Percentiles rank a stretch among this genome's conserved stretches.
Conservation (phyloP, 2,329 filamentous ascomycete species). For the Hirsutella thompsonii region DNA sequence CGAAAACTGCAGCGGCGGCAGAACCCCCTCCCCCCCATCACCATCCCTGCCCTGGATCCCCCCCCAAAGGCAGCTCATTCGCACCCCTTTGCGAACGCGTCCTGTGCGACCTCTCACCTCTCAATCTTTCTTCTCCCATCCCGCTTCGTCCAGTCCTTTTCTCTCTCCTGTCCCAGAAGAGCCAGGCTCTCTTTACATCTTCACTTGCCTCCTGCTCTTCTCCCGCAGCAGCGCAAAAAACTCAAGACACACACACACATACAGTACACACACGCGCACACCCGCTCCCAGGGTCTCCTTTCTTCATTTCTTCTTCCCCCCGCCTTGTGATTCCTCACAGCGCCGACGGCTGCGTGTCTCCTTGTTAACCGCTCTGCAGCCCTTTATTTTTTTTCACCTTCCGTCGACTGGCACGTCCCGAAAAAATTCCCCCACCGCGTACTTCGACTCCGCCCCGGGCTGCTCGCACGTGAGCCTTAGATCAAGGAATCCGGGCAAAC, state of each 20-base stretch:
- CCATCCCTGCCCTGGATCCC: conserved; percentile 1
- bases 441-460: conserved; percentile 14
- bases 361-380: background rate
- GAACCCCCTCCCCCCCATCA: background rate
- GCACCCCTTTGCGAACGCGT: conserved; percentile 2
- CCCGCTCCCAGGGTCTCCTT: background rate
- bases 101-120: conserved; percentile 2
- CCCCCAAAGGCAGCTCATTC: background rate
- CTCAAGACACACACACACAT: background rate
- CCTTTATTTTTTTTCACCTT: background rate
- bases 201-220: background rate
- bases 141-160: conserved; percentile 4
- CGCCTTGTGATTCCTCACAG: conserved; percentile 7
- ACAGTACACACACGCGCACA: no score
- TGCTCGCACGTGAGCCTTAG: conserved; percentile 17
- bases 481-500: conserved; percentile 1
- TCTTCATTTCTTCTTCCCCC: conserved; percentile 1
- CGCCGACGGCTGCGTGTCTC: conserved; percentile 2
- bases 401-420: background rate
- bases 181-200: conserved; percentile 2
- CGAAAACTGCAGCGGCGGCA: no score
- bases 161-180: background rate
- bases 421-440: conserved; percentile 2
- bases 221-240: background rate
- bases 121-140: conserved; percentile 1